A percentile compares a stretch with the other conserved stretches of the same genome.
These are phyloP conservation scores for Oryza officinalis DNA, from an alignment of 176 grass and related monocot species.

Conservation along the genomic window DNA sequence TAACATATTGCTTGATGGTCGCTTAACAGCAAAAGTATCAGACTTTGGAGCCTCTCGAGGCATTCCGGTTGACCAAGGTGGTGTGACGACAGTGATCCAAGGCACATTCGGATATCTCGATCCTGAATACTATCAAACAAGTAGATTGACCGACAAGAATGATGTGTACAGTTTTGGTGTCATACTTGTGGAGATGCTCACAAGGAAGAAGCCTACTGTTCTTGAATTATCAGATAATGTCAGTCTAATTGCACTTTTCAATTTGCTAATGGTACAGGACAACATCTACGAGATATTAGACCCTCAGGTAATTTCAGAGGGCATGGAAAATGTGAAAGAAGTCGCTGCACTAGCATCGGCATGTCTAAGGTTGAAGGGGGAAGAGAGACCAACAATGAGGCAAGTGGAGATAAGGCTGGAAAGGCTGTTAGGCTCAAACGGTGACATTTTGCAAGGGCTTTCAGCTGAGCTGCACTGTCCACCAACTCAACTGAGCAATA, in stretches of 20 bases:
- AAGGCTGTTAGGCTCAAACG: not conserved
- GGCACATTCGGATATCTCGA: conserved; percentile 41
- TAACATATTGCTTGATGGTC: conserved; percentile 43
- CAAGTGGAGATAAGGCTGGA: conserved; percentile 35
- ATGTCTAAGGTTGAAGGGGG: no score
- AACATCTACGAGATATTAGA: conserved; percentile 33
- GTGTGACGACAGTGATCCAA: conserved; percentile 32
- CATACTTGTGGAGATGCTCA: conserved; percentile 42
- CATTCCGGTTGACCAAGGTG: conserved; percentile 24
- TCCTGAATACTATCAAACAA: conserved; percentile 41
- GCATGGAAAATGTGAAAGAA: no score
- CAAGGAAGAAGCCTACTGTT: conserved; percentile 31
- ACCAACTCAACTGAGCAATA: not conserved
- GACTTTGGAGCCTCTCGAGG: conserved; percentile 45
- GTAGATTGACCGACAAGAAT: conserved; percentile 30
- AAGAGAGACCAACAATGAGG: conserved; percentile 33
- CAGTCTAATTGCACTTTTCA: conserved; percentile 30
- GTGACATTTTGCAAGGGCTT: no score
- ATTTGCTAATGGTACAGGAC: conserved; percentile 10
- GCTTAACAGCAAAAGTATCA: conserved; percentile 33
- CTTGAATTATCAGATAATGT: not conserved
- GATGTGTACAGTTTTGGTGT: conserved; percentile 51
- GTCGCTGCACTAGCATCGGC: no score
- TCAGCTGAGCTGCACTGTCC: not conserved
- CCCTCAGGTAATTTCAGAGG: not conserved